Evolutionary conservation across 2,329 filamentous ascomycete species (phyloP).

Genomic region (Diaporthe sp.): DNA sequence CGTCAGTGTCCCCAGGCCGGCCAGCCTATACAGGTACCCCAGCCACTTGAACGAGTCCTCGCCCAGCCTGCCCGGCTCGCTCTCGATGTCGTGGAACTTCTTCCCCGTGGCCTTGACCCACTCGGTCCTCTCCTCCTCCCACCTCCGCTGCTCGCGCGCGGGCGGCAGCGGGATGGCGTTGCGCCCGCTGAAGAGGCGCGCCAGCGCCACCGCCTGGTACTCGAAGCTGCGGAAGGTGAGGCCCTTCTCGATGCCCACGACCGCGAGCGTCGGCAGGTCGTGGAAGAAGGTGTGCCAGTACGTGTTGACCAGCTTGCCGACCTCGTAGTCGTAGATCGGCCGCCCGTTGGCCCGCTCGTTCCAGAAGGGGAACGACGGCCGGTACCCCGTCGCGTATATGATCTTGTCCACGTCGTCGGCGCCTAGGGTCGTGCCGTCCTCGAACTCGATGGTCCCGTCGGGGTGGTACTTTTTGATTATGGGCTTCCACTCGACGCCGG

Average conservation of each 20-base stretch:
- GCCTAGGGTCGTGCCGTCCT: constrained; percentile 52
- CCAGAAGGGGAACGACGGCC: constrained; percentile 63
- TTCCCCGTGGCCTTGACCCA: constrained; percentile 49
- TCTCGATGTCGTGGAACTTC: constrained; percentile 67
- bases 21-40: constrained; percentile 60
- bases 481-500: constrained; percentile 68
- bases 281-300: constrained; percentile 69
- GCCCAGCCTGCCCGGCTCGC: constrained; percentile 58
- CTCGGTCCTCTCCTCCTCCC: constrained; percentile 59
- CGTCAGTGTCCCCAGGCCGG: constrained; percentile 62
- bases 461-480: constrained; percentile 60
- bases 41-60: constrained; percentile 64
- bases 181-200: constrained; percentile 61
- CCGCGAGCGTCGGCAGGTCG: constrained; percentile 61
- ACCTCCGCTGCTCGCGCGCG: constrained; percentile 56
- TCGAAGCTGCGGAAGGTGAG: constrained; percentile 69
- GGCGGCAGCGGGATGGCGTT: constrained; percentile 56
- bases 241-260: constrained; percentile 66
- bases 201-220: constrained; percentile 68
- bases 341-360: constrained; percentile 61
- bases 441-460: constrained; percentile 60
- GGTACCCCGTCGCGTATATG: constrained; percentile 61
- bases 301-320: constrained; percentile 57
- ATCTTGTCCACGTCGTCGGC: constrained; percentile 54
- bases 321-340: constrained; percentile 63